Percentiles rank a stretch among this genome's conserved stretches.
Evolutionary conservation across 2,329 filamentous ascomycete species (phyloP).

Genomic region (Beauveria caledonica): DNA sequence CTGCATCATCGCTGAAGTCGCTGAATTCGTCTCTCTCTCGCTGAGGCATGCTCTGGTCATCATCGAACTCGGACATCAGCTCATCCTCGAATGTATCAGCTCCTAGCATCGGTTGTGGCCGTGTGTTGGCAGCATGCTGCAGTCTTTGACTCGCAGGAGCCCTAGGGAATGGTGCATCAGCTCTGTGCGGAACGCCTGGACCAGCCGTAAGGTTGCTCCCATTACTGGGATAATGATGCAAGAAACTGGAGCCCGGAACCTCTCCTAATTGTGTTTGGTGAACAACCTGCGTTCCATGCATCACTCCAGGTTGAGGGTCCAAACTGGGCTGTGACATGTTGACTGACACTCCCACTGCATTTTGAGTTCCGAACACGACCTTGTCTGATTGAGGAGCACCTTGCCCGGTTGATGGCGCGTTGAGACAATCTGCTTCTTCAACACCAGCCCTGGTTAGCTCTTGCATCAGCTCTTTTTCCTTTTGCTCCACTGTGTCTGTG

Average conservation of each 20-base stretch:
- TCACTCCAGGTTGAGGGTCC: slow-evolving; percentile 23
- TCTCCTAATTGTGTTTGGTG: slow-evolving; percentile 41
- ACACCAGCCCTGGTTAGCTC: slow-evolving; percentile 38
- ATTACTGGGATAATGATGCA: slow-evolving; percentile 14
- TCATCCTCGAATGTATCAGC: slow-evolving; percentile 17
- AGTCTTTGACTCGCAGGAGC: not conserved
- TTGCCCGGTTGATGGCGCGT: slow-evolving; percentile 15
- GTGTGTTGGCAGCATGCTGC: not conserved
- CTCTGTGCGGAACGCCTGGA: not conserved
- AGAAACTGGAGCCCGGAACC: slow-evolving; percentile 16
- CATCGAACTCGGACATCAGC: slow-evolving; percentile 23
- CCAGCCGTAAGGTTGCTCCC: not conserved
- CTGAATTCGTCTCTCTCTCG: slow-evolving; percentile 30
- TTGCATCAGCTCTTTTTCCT: slow-evolving; percentile 34
- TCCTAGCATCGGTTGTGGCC: not conserved
- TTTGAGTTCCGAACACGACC: slow-evolving; percentile 37
- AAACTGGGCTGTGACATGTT: slow-evolving; percentile 26
- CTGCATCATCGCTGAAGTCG: slow-evolving; percentile 42
- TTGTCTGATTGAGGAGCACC: slow-evolving; percentile 13
- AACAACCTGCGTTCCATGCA: slow-evolving; percentile 38
- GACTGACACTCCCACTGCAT: slow-evolving; percentile 20
- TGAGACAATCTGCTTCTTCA: slow-evolving; percentile 32
- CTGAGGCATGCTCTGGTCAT: slow-evolving; percentile 14
- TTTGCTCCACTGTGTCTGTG: slow-evolving; percentile 34
- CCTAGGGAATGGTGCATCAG: slow-evolving; percentile 20